Percentiles rank a stretch among this genome's conserved stretches.
phyloP scores from a whole-genome alignment of 208 protist species.

The Leishmania braziliensis region DNA sequence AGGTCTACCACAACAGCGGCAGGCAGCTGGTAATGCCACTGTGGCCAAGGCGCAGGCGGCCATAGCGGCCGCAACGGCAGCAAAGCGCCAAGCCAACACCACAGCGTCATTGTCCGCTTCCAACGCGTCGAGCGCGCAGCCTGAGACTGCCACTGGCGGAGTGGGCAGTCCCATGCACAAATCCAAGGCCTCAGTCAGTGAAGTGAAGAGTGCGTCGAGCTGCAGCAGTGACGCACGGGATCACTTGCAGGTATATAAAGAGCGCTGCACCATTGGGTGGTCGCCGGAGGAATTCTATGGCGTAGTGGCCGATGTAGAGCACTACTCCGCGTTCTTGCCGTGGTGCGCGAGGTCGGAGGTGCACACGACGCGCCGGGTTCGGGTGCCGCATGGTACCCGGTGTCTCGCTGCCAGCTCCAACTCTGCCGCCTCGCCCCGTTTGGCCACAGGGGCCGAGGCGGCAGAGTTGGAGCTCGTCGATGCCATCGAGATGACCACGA shows the following conservation, averaged over 20 bases:
- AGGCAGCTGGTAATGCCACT: slow-evolving; percentile 9
- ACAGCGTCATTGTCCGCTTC: background rate
- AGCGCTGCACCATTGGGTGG: slow-evolving; percentile 85
- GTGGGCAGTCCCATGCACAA: background rate
- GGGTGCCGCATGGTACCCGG: slow-evolving; percentile 17
- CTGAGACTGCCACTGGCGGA: background rate
- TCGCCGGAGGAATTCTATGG: slow-evolving; percentile 60
- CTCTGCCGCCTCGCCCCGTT: background rate
- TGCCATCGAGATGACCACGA: slow-evolving; percentile 65
- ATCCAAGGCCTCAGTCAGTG: background rate
- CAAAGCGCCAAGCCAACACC: background rate
- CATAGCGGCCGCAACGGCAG: slow-evolving; percentile 31
- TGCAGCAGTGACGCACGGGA: slow-evolving; percentile 19
- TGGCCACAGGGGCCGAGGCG: background rate
- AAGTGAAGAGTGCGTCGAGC: background rate
- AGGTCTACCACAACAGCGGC: background rate
- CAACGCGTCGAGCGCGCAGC: background rate
- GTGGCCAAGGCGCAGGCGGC: slow-evolving; percentile 38
- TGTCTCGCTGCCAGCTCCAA: slow-evolving; percentile 6
- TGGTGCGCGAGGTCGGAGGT: slow-evolving; percentile 77
- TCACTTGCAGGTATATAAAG: slow-evolving; percentile 60
- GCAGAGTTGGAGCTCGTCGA: slow-evolving; percentile 31
- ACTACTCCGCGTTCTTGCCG: slow-evolving; percentile 76
- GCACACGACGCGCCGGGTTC: slow-evolving; percentile 42
- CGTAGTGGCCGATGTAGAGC: slow-evolving; percentile 77